Base-by-base conservation (phyloP, 1,284 basidiomycete genomes). In the Ceratobasidium sp. region DNA sequence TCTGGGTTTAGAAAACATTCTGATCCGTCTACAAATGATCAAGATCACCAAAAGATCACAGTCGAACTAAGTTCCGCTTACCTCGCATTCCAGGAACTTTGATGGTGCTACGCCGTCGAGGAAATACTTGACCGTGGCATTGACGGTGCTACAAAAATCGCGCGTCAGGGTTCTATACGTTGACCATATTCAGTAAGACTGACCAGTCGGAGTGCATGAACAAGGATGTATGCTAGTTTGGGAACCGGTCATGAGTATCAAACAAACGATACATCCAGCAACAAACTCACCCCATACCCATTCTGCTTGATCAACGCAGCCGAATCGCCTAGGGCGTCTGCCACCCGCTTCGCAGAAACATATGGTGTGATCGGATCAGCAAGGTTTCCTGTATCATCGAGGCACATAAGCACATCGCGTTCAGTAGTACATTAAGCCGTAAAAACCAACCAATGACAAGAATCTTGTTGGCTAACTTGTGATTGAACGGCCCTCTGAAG, bases 321-420 rank as follows among this genome's bases (percentile, higher is more conserved):
- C 32, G 48, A 59, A 21, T 73, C 69, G n/a, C 72, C 62, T 2
- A 71, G 58, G 3, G 34, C 46, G 21, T 52, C 46, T 30, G 72
- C 72, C 6, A 73, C 72, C n/a, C 16, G 10, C 32, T 73, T 43
- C 12, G 72, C 72, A 18, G 34, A 39, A 3, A 36, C 26, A 57
- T 48, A 58, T 3, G 72, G 72, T 8, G 72, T 73, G 26, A 72
- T 71, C 6, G 72, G 72, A 41, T 73, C 72, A 9, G 41, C 55
- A 18, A 46, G 14, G 58, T 73, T 73, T 28, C 69, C 65, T 64
- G 26, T 16, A 23, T 16, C 5, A 36, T 10, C n/a, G 28, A 26
- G 5, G 18, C 9, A 34, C 60, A 39, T 39, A 39, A 39, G n/a
- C n/a, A n/a, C 30, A 48, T 10, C 30, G 14, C 28, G 10, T n/a